Evolutionary conservation across 2,329 filamentous ascomycete genomes (phyloP), one percentile per base, ranked within the genome.

Genomic region (Apiospora phragmitis): DNA sequence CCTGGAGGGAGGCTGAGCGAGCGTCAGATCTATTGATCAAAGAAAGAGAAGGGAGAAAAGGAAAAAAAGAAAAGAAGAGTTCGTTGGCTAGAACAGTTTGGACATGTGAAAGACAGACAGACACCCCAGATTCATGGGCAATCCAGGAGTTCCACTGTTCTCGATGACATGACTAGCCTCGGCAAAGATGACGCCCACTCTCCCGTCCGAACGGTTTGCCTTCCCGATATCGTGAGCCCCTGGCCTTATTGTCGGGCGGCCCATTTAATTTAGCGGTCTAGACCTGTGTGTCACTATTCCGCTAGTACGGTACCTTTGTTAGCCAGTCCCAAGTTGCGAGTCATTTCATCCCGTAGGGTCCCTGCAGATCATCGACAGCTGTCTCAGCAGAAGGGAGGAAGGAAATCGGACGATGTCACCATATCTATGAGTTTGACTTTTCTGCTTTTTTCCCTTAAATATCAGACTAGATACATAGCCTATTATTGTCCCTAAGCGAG

Each of bases 221-320:
- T 62, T 59, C 55, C 55, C 55, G 55, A 62, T 62, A 67, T 67
- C 42, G 65, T 47, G 65, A 43, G 65, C 65, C n/a, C n/a, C n/a
- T n/a, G n/a, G n/a, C n/a, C 42, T 67, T 67, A 67, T 47, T 42
- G 42, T 47, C 65, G 45, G 42, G 18, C 6, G 65, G 18, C 42
- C 65, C 65, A 67, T 35, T 45, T 67, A 45, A 21, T 62, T 18
- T 35, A 62, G 55, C 55, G 32, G 32, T 21, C 21, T 18, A 21
- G 9, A 62, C 38, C 55, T 62, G 32, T 38, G 32, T 62, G 32
- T n/a, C 55, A 62, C 55, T n/a, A 62, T n/a, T n/a, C 32, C 32
- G 32, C 32, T 62, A 62, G 55, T 16, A 62, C 12, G 55, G 18
- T 38, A n/a, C 55, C 7, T 38, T 18, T 62, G 9, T 24, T n/a